Evolutionary conservation across 2,329 filamentous ascomycete genomes (phyloP).

Genomic region (Colletotrichum graminicola): DNA sequence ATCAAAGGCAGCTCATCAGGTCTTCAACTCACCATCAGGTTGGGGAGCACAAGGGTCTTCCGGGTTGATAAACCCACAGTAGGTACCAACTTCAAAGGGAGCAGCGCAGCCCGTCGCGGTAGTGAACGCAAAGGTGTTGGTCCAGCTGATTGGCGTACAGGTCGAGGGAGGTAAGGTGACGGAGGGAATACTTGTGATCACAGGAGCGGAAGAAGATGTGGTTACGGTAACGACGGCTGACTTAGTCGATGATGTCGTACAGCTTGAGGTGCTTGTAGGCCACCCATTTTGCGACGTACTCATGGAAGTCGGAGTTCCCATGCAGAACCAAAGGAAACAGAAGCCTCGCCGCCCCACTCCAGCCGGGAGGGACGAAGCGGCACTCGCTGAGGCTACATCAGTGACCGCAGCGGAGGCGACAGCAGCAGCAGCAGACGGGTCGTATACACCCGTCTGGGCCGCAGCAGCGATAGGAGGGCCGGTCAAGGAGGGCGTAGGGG

Average conservation of each 20-base stretch:
- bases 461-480: conserved; percentile 26
- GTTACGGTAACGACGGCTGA: not conserved
- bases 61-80: conserved; percentile 36
- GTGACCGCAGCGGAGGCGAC: conserved; percentile 14
- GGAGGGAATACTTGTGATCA: conserved; percentile 4
- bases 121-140: conserved; percentile 30
- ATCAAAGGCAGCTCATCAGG: not conserved
- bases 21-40: conserved; percentile 15
- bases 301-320: not conserved
- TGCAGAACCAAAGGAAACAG: conserved; percentile 23
- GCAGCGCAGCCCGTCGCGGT: conserved; percentile 20
- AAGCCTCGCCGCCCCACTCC: conserved; percentile 8
- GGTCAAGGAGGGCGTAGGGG: not conserved
- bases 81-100: conserved; percentile 33
- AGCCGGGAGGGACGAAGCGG: conserved; percentile 21
- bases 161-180: conserved; percentile 19
- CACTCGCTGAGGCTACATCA: conserved; percentile 29
- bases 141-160: conserved; percentile 34
- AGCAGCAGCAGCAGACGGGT: conserved; percentile 8
- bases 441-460: conserved; percentile 27
- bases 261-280: no score
- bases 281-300: no score
- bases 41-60: conserved; percentile 37
- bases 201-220: not conserved
- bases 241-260: conserved; percentile 6